phyloP scores from a whole-genome alignment of 1,139 yeast genomes.

The Taphrina sp. region DNA sequence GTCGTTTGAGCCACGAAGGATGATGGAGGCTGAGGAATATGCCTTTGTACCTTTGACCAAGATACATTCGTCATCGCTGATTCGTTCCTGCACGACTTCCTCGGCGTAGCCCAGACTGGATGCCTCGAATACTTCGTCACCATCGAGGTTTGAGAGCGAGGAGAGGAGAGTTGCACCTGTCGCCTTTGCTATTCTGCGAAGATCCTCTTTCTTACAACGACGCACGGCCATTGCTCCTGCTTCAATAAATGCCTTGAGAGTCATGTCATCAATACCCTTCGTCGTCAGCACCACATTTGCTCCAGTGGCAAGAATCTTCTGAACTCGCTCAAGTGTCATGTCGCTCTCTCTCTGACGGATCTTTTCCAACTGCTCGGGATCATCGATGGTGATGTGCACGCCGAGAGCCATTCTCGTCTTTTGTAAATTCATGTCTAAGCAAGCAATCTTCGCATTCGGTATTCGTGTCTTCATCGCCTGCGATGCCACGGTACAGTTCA shows the following conservation, averaged over 20 bases:
- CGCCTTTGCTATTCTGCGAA: conserved; percentile 95
- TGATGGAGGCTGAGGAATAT: conserved; percentile 87
- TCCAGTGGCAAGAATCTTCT: conserved; percentile 84
- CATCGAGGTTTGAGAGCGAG: conserved; percentile 89
- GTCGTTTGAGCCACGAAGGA: conserved; percentile 90
- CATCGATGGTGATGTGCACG: conserved; percentile 93
- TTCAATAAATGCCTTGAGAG: conserved; percentile 92
- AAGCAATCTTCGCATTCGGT: conserved; percentile 78
- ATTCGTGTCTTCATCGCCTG: conserved; percentile 90
- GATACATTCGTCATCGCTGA: conserved; percentile 96
- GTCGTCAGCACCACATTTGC: conserved; percentile 96
- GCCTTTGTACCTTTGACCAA: conserved; percentile 90
- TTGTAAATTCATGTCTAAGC: conserved; percentile 89
- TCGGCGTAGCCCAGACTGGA: conserved; percentile 86
- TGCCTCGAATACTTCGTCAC: conserved; percentile 93
- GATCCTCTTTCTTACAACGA: conserved; percentile 94
- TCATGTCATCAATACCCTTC: conserved; percentile 95
- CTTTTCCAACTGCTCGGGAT: conserved; percentile 95
- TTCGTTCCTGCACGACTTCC: conserved; percentile 85
- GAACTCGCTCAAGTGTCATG: conserved; percentile 81
- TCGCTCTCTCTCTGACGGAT: conserved; percentile 93
- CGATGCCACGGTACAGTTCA: conserved; percentile 95
- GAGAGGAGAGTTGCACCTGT: conserved; percentile 92
- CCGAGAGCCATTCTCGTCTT: conserved; percentile 99
- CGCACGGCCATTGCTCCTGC: conserved; percentile 97